These are phyloP conservation scores for Penicillium hesseltinei DNA, from an alignment of 2,329 filamentous ascomycete species.

Conservation along the genomic window DNA sequence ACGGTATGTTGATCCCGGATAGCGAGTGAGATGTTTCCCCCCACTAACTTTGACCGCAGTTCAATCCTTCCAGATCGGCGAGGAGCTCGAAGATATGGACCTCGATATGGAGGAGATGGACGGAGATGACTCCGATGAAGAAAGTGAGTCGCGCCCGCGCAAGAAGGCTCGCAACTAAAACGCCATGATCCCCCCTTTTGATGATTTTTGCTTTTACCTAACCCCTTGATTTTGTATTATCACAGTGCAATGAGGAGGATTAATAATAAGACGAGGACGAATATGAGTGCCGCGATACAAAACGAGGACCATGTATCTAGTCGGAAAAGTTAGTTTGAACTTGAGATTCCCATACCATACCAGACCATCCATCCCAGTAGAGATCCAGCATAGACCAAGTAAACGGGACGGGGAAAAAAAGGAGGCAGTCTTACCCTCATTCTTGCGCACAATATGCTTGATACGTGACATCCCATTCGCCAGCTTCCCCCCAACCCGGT, in stretches of 20 bases:
- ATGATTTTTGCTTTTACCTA: constrained; percentile 18
- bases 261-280: constrained; percentile 81
- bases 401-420: constrained; percentile 7
- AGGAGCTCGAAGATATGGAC: constrained; percentile 54
- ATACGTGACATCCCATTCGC: constrained; percentile 85
- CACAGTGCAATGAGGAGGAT: constrained; percentile 69
- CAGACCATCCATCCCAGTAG: constrained; percentile 6
- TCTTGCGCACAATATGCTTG: constrained; percentile 77
- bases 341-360: constrained; percentile 22
- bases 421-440: constrained; percentile 68
- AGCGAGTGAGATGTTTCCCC: not conserved
- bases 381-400: not conserved
- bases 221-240: constrained; percentile 34
- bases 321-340: constrained; percentile 23
- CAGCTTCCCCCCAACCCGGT: constrained; percentile 81
- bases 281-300: constrained; percentile 84
- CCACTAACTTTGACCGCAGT: constrained; percentile 51
- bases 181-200: constrained; percentile 18
- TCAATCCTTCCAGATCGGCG: constrained; percentile 69
- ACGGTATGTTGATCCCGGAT: constrained; percentile 61
- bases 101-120: constrained; percentile 64
- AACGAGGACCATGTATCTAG: constrained; percentile 74
- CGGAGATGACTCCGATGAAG: constrained; percentile 45
- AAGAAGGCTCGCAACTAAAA: constrained; percentile 43
- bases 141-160: constrained; percentile 50